Evolutionary conservation across 2,329 filamentous ascomycete genomes (phyloP), one percentile per base, ranked within the genome.

Genomic region (Epichloe amarillans): DNA sequence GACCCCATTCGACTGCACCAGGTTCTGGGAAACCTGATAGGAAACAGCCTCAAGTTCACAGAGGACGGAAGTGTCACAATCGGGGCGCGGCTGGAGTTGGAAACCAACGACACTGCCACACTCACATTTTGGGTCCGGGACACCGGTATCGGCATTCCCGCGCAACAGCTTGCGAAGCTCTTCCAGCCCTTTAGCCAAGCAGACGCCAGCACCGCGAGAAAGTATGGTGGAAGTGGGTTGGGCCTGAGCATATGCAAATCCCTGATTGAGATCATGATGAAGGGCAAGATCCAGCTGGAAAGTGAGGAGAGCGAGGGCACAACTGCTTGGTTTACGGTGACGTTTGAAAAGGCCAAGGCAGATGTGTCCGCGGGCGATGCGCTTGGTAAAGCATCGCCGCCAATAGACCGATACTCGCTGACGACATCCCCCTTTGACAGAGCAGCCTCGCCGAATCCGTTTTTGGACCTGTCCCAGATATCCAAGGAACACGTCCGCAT

Each of bases 131-230:
- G 86, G 67, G 88, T 96, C 35, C 75, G 83, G 47, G 90, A 96
- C 62, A 95, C 89, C 0, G 90, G 90, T 33, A 95, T 96, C 54
- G 90, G 90, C 17, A 95, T 96, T 51, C 84, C 87, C 0, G 79
- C 84, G 19, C 83, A 91, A 62, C 84, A 90, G 59, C 75, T 91
- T 46, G 81, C 84, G 54, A 93, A 93, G 55, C 76, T 96, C 1
- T 96, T 96, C 75, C 80, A 88, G 58, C 90, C 90, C 0, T 96
- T 96, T 62, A 91, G 86, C 50, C 90, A 96, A 67, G 90, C 91
- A 1, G 90, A 96, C 66, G 86, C 84, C 46, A 93, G 87, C 58
- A 95, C 89, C 3, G 88, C 89, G 50, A 77, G 90, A 49, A 93
- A 89, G 62, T 96, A 95, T 59, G 90, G 90, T 40, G 90, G 90